phyloP scores from a whole-genome alignment of 2,329 filamentous ascomycete species.

The Aureobasidium sp. region DNA sequence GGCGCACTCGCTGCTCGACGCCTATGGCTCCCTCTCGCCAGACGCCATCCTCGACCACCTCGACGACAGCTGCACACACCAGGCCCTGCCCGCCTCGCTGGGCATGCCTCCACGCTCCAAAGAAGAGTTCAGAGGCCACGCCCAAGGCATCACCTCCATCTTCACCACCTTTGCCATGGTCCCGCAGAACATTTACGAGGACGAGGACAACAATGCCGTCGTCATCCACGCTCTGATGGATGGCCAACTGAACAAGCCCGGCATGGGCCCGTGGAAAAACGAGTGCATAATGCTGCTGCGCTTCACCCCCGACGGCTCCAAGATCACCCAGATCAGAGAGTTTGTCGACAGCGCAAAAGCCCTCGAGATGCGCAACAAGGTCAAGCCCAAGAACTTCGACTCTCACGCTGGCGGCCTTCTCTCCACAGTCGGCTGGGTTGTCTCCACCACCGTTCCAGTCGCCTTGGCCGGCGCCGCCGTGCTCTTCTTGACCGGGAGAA shows the following conservation, averaged over 20 bases:
- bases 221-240: slow-evolving; percentile 35
- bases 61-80: slow-evolving; percentile 34
- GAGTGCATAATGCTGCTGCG: slow-evolving; percentile 21
- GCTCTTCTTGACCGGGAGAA: slow-evolving; percentile 8
- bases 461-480: slow-evolving; percentile 12
- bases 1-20: slow-evolving; percentile 30
- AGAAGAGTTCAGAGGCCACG: slow-evolving; percentile 35
- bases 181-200: slow-evolving; percentile 31
- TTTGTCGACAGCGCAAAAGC: slow-evolving; percentile 38
- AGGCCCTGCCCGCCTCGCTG: slow-evolving; percentile 35
- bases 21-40: slow-evolving; percentile 36
- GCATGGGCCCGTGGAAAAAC: slow-evolving; percentile 19
- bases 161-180: slow-evolving; percentile 38
- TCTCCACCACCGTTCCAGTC: neutral
- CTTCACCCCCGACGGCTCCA: slow-evolving; percentile 18
- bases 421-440: neutral
- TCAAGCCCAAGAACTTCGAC: slow-evolving; percentile 28
- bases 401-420: neutral
- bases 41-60: slow-evolving; percentile 33
- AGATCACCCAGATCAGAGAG: slow-evolving; percentile 28
- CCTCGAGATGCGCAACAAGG: slow-evolving; percentile 31
- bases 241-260: slow-evolving; percentile 20
- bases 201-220: slow-evolving; percentile 29
- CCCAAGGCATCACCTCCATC: slow-evolving; percentile 35
- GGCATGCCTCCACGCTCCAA: slow-evolving; percentile 32